phyloP scores from a whole-genome alignment of 441 rosid species.

The Flueggea neowawraea region DNA sequence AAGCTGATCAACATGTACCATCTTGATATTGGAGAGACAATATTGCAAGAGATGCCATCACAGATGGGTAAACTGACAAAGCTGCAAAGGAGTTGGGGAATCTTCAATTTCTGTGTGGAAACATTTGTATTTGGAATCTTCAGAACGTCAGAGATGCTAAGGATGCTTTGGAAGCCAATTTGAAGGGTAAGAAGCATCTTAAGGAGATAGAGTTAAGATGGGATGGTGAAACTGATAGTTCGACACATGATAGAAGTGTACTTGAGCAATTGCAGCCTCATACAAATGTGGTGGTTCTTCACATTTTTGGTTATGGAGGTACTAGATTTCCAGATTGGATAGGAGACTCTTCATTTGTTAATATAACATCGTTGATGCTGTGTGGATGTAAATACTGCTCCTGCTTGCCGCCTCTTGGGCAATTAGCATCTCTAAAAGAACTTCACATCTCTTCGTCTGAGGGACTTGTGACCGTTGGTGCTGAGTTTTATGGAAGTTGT shows the following conservation, averaged over 20 bases:
- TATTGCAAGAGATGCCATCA: slow-evolving; percentile 34
- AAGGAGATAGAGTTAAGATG: slow-evolving; percentile 22
- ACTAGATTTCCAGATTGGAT: slow-evolving; percentile 37
- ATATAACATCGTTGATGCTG: slow-evolving; percentile 19
- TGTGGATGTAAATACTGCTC: slow-evolving; percentile 20
- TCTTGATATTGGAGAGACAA: slow-evolving; percentile 28
- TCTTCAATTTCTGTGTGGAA: slow-evolving; percentile 24
- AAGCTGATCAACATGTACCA: slow-evolving; percentile 25
- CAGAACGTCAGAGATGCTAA: slow-evolving; percentile 16
- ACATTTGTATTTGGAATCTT: slow-evolving; percentile 26
- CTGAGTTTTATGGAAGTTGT: slow-evolving; percentile 25
- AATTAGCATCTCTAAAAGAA: slow-evolving; percentile 21
- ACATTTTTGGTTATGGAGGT: slow-evolving; percentile 23
- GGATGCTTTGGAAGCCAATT: slow-evolving; percentile 33
- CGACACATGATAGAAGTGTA: slow-evolving; percentile 15
- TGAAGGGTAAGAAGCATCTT: slow-evolving; percentile 26
- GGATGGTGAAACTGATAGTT: slow-evolving; percentile 18
- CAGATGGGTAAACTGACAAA: slow-evolving; percentile 27
- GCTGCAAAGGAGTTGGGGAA: slow-evolving; percentile 24
- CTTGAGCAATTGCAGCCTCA: slow-evolving; percentile 8
- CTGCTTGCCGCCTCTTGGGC: slow-evolving; percentile 33
- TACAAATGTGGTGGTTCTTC: slow-evolving; percentile 7
- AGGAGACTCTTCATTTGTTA: slow-evolving; percentile 23
- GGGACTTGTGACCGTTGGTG: slow-evolving; percentile 16
- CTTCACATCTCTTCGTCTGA: slow-evolving; percentile 20